Base-by-base conservation (phyloP, 2,329 filamentous ascomycete genomes). In the Fusarium nematophilum region DNA sequence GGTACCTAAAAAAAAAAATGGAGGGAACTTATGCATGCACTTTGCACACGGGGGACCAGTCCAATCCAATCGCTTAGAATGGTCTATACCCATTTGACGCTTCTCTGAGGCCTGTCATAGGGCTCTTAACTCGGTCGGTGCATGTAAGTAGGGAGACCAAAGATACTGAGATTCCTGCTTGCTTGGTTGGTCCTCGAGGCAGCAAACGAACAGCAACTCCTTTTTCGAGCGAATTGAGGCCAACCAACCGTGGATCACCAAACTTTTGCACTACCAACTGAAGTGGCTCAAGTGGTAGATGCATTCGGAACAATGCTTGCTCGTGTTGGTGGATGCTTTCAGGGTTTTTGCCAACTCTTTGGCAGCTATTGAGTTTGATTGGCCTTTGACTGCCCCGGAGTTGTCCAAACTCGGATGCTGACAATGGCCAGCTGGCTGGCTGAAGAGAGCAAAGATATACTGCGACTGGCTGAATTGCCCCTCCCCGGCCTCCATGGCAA, bases 11-110 rank as follows among this genome's bases (percentile, higher is more conserved):
- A 6, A 53, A n/a, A n/a, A n/a, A n/a, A n/a, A n/a, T n/a, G n/a
- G 59, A 47, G 49, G 33, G 50, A 57, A 68, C 63, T 65, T 62
- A 68, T 68, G 66, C 66, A 68, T 56, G 65, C 66, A 68, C 66
- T 68, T 68, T 68, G 66, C 42, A 57, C 46, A 46, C 25, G 37
- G 33, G 13, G 2, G 23, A 14, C 48, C 52, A 62, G 57, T 57
- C 56, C 56, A 23, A 37, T 25, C 33, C 33, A 36, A 36, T 36
- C 18, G n/a, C 29, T 34, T 18, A 18, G 10, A 56, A 34, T 31
- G 21, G 39, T 33, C 33, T 38, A 14, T 56, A 50, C 56, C 42
- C 44, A 39, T 31, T 56, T 21, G 45, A 56, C 31, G 55, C 59
- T 61, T 42, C 52, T 43, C 13, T 47, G 49, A 40, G 38, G 47